Percentiles rank a stretch among this genome's conserved stretches.
These are phyloP conservation scores for Arachis hypogaea DNA, from an alignment of 306 rosid species.

Conservation along the genomic window DNA sequence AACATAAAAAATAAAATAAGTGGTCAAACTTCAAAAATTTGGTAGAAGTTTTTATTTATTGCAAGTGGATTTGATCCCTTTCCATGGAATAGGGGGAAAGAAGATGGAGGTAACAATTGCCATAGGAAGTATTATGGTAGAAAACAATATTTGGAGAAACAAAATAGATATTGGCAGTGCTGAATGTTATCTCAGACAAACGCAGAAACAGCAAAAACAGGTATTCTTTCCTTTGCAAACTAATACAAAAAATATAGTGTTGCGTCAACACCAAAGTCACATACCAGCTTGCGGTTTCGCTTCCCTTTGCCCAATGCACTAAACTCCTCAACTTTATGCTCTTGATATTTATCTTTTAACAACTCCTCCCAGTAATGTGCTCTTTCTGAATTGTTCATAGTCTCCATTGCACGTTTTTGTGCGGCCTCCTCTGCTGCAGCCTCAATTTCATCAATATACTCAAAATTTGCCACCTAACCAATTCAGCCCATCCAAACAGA, in stretches of 20 bases:
- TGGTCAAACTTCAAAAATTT: not conserved
- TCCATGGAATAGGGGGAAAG: conserved; percentile 2
- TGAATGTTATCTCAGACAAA: conserved; percentile 21
- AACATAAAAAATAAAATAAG: not conserved
- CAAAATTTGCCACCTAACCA: conserved; percentile 91
- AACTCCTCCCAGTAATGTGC: conserved; percentile 93
- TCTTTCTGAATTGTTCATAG: conserved; percentile 60
- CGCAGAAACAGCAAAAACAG: conserved; percentile 24
- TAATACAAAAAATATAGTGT: conserved; percentile 12
- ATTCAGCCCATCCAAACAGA: conserved; percentile 26
- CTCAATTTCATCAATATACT: conserved; percentile 87
- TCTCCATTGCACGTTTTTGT: conserved; percentile 57
- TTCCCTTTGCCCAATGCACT: conserved; percentile 94
- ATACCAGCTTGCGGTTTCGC: conserved; percentile 93
- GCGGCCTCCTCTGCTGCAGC: conserved; percentile 84
- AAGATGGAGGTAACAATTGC: conserved; percentile 16
- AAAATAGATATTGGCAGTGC: conserved; percentile 18
- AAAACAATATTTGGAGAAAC: conserved; percentile 17
- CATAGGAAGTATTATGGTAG: conserved; percentile 1
- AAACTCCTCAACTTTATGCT: conserved; percentile 87
- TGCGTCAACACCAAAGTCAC: conserved; percentile 14
- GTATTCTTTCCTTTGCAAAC: conserved; percentile 10
- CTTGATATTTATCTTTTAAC: conserved; percentile 83
- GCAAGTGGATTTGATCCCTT: not conserved
- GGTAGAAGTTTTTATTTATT: not conserved